phyloP scores from a whole-genome alignment of 441 rosid species.

The Rhodomyrtus psidioides region DNA sequence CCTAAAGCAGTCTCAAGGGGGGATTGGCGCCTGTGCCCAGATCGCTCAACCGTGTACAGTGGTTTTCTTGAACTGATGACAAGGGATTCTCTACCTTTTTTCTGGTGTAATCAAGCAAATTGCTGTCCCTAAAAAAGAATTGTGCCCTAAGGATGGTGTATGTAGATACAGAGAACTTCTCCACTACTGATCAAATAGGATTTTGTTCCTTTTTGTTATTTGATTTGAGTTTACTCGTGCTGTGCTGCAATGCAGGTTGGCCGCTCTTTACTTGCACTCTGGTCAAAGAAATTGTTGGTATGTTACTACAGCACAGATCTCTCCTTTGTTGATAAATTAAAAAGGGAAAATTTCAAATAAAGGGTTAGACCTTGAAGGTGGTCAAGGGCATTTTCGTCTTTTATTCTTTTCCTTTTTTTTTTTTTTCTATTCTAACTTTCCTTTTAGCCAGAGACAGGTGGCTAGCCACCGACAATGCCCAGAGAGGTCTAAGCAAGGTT shows the following conservation, averaged over 20 bases:
- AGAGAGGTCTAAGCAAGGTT: no score
- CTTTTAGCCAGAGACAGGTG: no score
- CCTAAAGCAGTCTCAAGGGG: slow-evolving; percentile 42
- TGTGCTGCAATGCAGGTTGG: background rate
- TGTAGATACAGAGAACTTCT: background rate
- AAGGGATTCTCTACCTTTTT: background rate
- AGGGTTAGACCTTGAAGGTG: no score
- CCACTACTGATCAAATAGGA: background rate
- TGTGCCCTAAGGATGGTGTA: background rate
- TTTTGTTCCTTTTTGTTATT: background rate
- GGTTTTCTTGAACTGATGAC: slow-evolving; percentile 36
- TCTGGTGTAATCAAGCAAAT: background rate
- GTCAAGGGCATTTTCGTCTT: no score
- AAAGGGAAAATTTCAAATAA: no score
- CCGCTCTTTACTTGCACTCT: background rate
- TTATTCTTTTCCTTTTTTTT: no score
- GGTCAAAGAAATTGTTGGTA: background rate
- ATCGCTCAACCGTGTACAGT: slow-evolving; percentile 45
- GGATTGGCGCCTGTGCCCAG: slow-evolving; percentile 31
- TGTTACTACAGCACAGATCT: background rate
- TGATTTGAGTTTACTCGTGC: background rate
- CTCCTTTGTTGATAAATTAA: background rate
- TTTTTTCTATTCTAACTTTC: no score
- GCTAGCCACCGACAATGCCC: no score
- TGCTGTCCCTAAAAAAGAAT: background rate